phyloP scores from a whole-genome alignment of 805 yeast genomes.

The Lipomyces anomalus region DNA sequence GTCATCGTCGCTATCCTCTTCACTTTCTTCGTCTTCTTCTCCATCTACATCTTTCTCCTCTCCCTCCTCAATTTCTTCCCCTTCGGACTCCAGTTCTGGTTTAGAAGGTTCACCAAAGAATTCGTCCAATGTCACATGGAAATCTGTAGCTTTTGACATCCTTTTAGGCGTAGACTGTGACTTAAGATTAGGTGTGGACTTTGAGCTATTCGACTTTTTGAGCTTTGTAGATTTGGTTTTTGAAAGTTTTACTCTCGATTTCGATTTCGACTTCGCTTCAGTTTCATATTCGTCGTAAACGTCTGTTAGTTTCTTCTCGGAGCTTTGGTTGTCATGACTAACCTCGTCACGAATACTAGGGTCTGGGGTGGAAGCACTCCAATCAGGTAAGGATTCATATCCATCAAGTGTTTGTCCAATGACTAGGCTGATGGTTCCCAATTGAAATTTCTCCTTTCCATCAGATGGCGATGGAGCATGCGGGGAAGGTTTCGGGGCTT shows the following conservation, averaged over 20 bases:
- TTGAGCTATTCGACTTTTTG: too few relatives aligned
- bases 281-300: constrained; percentile 3
- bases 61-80: constrained; percentile 25
- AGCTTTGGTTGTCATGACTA: not conserved
- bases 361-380: constrained; percentile 42
- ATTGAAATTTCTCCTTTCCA: constrained; percentile 17
- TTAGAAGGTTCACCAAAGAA: constrained; percentile 55
- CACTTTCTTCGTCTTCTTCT: constrained; percentile 29
- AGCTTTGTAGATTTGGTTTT: too few relatives aligned
- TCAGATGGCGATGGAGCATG: constrained; percentile 24
- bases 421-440: constrained; percentile 32
- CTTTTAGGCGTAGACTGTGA: too few relatives aligned
- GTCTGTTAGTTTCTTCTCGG: constrained; percentile 2
- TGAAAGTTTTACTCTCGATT: too few relatives aligned
- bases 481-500: constrained; percentile 71
- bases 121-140: constrained; percentile 54
- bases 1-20: constrained; percentile 29
- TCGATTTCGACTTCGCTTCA: too few relatives aligned
- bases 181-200: too few relatives aligned
- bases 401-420: constrained; percentile 33
- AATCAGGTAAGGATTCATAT: constrained; percentile 36
- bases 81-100: constrained; percentile 16
- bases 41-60: constrained; percentile 27
- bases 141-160: too few relatives aligned
- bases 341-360: constrained; percentile 29